Base-by-base conservation (phyloP, 345 rosid species). In the Firmiana major region DNA sequence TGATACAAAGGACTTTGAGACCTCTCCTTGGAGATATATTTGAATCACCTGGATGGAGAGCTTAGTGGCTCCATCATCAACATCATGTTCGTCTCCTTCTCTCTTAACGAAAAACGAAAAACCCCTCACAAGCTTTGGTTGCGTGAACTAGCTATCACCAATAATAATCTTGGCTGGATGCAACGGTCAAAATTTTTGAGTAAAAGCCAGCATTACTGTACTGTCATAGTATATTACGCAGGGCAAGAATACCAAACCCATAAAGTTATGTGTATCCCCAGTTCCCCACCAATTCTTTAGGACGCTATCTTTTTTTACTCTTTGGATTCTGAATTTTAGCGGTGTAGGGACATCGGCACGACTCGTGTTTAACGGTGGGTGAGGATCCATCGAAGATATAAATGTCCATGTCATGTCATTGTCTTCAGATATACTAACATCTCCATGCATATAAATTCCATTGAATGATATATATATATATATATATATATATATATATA, bases 1-100 rank as follows among this genome's bases (percentile, higher is more conserved):
- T 81, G 74, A 78, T 63, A 34, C 81, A 79, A 73, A 62, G 45
- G 62, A 57, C 65, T 68, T 55, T 57, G 16, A 34, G 22, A n/a
- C 40, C 71, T 49, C 55, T 62, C 63, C 64, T 45, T 51, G 34
- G 79, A 81, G 87, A 82, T 83, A 76, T 60, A 38, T 78, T 85
- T 83, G 88, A 87, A 89, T 89, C 88, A 71, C 89, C 87, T 86
- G 87, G 89, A 89, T 80, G 51, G 75, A 38, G 92, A 87, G 90
- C 70, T 80, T 45, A 84, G 84, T 84, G 85, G 71, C 84, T 77
- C 79, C 77, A 66, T 76, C 68, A 71, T 83, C 85, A 38, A 40
- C 81, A 75, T 82, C 83, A 81, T 38, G 78, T 11, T 59, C 38
- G 1, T 12, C 59, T 51, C 55, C 16, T 16, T 40, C 42, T 40